Evolutionary conservation across 257 asterid genomes (phyloP), one percentile per base, ranked within the genome.

Genomic region (Scutellaria minor): DNA sequence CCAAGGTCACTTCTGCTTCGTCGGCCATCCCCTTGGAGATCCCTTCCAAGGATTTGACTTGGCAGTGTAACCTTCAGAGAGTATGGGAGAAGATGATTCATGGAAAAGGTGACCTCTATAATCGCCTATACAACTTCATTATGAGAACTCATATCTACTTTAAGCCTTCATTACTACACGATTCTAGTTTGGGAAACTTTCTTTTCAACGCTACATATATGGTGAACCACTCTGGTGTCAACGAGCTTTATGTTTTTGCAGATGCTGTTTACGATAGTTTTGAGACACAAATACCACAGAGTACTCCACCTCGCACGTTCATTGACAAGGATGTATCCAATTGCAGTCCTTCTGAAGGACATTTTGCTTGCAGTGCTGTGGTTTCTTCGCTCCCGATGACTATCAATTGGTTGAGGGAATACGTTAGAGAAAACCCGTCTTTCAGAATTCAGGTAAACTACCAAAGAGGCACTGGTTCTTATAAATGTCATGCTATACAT

Each of bases 41-140:
- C 56, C 81, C 84, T 39, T 69, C 87, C 48, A 90, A 82, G 83
- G 96, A 92, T 78, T 84, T 90, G 77, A 70, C 94, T 4, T 92
- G 98, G 98, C 98, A 90, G 80, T 82, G 82, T 72, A 90, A 84
- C 77, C 90, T 92, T 66, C 94, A 88, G 82, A 84, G 83, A 66
- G 85, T 80, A 62, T 90, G 97, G 97, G 98, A 88, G 82, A 84
- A 78, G 71, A 83, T 75, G 37, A 75, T 81, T 70, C 90, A 87
- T 70, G 90, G 90, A 37, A 83, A 84, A 83, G 94, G 98, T 87
- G 53, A 70, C 31, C n/a, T 31, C 41, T 64, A 22, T 46, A 48
- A 2, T 24, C 27, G 27, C 27, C 27, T 24, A 24, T 24, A 24
- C 27, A 24, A 2, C 27, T 24, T 24, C 27, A 24, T 75, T 42